Percentiles rank a stretch among this genome's conserved stretches.
phyloP scores from a whole-genome alignment of 306 rosid genomes.

The Phaseolus lunatus region DNA sequence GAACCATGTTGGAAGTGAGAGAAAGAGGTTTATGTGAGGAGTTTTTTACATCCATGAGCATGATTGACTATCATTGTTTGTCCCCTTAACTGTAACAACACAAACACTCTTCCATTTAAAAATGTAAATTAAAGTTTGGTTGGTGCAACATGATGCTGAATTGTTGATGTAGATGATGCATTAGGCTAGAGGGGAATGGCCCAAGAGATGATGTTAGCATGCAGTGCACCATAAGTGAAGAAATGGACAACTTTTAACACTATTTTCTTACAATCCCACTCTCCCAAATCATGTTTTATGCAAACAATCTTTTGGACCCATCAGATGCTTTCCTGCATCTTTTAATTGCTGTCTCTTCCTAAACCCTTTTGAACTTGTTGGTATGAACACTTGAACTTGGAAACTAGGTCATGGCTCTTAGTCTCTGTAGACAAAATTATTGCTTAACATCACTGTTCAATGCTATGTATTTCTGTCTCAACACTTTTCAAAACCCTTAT shows the following conservation, averaged over 20 bases:
- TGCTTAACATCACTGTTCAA: conserved; percentile 34
- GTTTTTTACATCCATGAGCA: conserved; percentile 34
- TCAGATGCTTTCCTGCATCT: conserved; percentile 4
- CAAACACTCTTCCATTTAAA: conserved; percentile 45
- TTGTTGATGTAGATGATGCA: conserved; percentile 27
- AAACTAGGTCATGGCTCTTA: conserved; percentile 36
- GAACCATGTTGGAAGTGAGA: background rate
- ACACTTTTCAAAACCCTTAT: background rate
- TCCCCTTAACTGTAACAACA: conserved; percentile 49
- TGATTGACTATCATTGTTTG: conserved; percentile 55
- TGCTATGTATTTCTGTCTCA: background rate
- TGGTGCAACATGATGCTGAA: conserved; percentile 55
- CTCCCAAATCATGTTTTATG: conserved; percentile 37
- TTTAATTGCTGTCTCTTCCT: conserved; percentile 17
- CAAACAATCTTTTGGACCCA: conserved; percentile 1
- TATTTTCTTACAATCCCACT: conserved; percentile 34
- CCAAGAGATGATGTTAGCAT: conserved; percentile 51
- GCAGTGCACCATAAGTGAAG: conserved; percentile 42
- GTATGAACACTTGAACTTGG: background rate
- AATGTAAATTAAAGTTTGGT: conserved; percentile 33
- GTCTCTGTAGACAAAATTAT: conserved; percentile 40
- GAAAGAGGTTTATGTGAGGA: background rate
- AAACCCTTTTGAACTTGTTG: conserved; percentile 28
- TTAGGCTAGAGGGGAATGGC: conserved; percentile 26
- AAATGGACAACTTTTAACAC: conserved; percentile 23